phyloP scores from a whole-genome alignment of 805 yeast genomes.

The Saccharomycopsis oosterbeekiorum region DNA sequence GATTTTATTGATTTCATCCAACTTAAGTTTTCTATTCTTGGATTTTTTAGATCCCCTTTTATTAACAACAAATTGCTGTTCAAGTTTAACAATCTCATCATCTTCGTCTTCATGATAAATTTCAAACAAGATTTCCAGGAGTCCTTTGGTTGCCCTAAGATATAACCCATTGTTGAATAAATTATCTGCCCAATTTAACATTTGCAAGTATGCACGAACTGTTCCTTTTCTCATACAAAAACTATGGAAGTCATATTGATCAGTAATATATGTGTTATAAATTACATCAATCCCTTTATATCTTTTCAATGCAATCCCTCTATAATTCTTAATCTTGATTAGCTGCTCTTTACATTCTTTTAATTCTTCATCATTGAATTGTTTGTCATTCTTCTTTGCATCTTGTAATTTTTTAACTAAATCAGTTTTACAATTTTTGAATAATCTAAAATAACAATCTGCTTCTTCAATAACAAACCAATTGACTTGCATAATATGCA shows the following conservation, averaged over 20 bases:
- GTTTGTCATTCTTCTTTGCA: constrained; percentile 11
- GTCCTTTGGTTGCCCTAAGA: constrained; percentile 59
- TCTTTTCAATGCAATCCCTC: constrained; percentile 75
- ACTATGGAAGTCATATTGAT: constrained; percentile 91
- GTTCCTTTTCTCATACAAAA: constrained; percentile 89
- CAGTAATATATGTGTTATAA: constrained; percentile 62
- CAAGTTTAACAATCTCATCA: constrained; percentile 5
- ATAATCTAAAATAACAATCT: constrained; percentile 63
- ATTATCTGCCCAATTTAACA: constrained; percentile 75
- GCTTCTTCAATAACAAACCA: constrained; percentile 86
- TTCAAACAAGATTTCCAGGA: constrained; percentile 46
- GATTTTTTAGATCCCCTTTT: constrained; percentile 11
- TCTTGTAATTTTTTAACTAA: constrained; percentile 10
- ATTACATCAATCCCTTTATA: constrained; percentile 55
- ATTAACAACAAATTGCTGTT: neutral
- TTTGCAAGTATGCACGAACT: constrained; percentile 67
- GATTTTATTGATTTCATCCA: constrained; percentile 5
- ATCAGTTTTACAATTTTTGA: constrained; percentile 27
- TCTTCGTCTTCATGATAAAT: constrained; percentile 17
- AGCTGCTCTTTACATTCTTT: constrained; percentile 30
- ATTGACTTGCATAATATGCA: constrained; percentile 81
- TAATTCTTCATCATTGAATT: constrained; percentile 23
- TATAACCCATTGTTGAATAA: constrained; percentile 63
- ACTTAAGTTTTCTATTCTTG: constrained; percentile 11
- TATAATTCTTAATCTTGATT: constrained; percentile 37